Evolutionary conservation across 2,329 filamentous ascomycete genomes (phyloP).

Genomic region (Curvularia sp.): DNA sequence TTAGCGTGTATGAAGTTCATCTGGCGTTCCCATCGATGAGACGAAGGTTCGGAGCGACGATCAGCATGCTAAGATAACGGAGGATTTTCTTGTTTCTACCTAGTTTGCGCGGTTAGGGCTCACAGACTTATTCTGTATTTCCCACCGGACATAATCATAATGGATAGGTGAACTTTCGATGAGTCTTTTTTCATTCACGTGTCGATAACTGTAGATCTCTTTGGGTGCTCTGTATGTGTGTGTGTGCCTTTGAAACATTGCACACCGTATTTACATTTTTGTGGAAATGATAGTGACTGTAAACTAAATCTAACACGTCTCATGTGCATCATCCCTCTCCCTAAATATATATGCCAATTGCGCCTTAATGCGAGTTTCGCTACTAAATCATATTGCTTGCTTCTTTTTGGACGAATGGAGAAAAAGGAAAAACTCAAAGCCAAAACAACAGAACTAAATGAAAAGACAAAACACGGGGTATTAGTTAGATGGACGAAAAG

Average conservation of each 20-base stretch:
- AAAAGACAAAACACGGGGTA: not conserved
- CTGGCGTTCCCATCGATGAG: not conserved
- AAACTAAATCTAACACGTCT: not conserved
- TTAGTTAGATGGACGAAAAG: not conserved
- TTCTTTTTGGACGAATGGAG: not conserved
- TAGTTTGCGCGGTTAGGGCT: not conserved
- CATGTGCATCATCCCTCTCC: not conserved
- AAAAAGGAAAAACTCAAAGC: not conserved
- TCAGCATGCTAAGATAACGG: not conserved
- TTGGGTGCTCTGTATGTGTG: not conserved
- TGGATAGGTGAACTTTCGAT: not conserved
- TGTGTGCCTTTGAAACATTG: not conserved
- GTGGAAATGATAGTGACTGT: not conserved
- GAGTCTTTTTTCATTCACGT: not conserved
- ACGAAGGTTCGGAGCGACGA: not conserved
- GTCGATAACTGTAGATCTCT: not conserved
- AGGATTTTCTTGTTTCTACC: not conserved
- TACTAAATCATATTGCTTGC: not conserved
- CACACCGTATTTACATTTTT: not conserved
- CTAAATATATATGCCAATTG: not conserved
- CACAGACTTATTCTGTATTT: not conserved
- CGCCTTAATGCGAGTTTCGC: not conserved
- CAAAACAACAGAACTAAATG: not conserved
- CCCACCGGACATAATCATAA: not conserved
- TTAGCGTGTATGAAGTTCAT: slow-evolving; percentile 1